Evolutionary conservation across 1,139 yeast genomes (phyloP), one percentile per base, ranked within the genome.

Genomic region (Candida frijolesensis): DNA sequence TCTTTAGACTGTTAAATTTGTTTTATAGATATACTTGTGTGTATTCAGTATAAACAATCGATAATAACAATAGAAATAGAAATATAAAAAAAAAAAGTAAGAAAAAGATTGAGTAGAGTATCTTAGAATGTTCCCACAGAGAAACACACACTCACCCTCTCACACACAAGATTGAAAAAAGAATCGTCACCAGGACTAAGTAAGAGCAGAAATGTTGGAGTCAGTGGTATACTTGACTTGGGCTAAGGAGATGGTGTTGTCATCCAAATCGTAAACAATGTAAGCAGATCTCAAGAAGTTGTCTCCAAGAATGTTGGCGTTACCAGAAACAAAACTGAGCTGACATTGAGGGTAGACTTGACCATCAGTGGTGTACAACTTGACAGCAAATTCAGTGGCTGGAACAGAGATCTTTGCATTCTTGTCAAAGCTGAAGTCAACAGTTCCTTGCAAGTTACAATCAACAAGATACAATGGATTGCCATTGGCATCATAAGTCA

Each of bases 261-360:
- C 71, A n/a, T 66, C 68, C 45, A 68, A 63, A 47, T 70, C 64
- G 53, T 60, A 68, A 39, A 64, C 65, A 35, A 64, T 56, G 54
- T 68, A 67, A 6, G 70, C 68, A 35, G 56, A 55, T 58, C 72
- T 61, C 60, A 70, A 65, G 51, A 69, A 67, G 50, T 64, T 60
- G 47, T 65, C 71, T 32, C 74, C 74, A 49, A 67, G 60, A 33
- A 60, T 51, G 41, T 46, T 42, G 22, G 16, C 25, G 25, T 16
- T n/a, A 27, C 45, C 35, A 14, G 56, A 50, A 34, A 47, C 52
- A 11, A 54, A 42, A 30, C 29, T 40, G 46, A 32, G 38, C 7
- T 33, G 34, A 35, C 46, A 43, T 22, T 34, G 12, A 11, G 33
- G 22, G 15, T 34, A 34, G 4, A 25, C 11, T 22, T 34, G 33